A percentile compares a stretch with the other conserved stretches of the same genome.
Evolutionary conservation across 1,284 basidiomycete genomes (phyloP).

Genomic region (Naganishia albida): DNA sequence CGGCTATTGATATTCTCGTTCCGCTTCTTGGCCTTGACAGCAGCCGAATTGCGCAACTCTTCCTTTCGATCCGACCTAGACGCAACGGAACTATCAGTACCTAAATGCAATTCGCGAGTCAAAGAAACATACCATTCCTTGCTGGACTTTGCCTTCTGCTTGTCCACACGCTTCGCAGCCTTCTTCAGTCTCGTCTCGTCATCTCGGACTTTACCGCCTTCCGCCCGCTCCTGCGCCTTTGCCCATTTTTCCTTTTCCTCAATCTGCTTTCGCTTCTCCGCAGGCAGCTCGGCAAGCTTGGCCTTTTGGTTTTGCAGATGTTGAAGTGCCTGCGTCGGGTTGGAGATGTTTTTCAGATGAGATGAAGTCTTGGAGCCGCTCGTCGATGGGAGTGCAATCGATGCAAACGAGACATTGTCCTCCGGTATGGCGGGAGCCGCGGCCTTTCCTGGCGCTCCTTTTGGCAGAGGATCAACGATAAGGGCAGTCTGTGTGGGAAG

Average conservation of each 20-base stretch:
- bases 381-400: slow-evolving; percentile 57
- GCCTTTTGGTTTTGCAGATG: slow-evolving; percentile 74
- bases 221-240: slow-evolving; percentile 78
- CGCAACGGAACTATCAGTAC: background rate
- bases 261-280: slow-evolving; percentile 72
- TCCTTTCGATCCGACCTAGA: slow-evolving; percentile 80
- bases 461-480: slow-evolving; percentile 59
- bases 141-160: slow-evolving; percentile 77
- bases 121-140: slow-evolving; percentile 70
- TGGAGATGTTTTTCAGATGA: slow-evolving; percentile 60
- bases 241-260: slow-evolving; percentile 81
- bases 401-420: slow-evolving; percentile 68
- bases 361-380: slow-evolving; percentile 59
- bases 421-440: slow-evolving; percentile 43
- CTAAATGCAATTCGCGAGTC: slow-evolving; percentile 1
- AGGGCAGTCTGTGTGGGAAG: slow-evolving; percentile 63
- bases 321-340: slow-evolving; percentile 78
- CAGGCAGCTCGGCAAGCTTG: slow-evolving; percentile 69
- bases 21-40: slow-evolving; percentile 81
- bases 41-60: slow-evolving; percentile 68
- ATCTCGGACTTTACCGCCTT: slow-evolving; percentile 83
- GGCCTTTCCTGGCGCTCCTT: slow-evolving; percentile 31
- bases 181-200: slow-evolving; percentile 80
- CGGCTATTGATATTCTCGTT: slow-evolving; percentile 81
- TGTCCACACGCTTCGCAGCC: slow-evolving; percentile 84